Conservation (phyloP, 306 rosid genomes). For the Sesbania bispinosa region DNA sequence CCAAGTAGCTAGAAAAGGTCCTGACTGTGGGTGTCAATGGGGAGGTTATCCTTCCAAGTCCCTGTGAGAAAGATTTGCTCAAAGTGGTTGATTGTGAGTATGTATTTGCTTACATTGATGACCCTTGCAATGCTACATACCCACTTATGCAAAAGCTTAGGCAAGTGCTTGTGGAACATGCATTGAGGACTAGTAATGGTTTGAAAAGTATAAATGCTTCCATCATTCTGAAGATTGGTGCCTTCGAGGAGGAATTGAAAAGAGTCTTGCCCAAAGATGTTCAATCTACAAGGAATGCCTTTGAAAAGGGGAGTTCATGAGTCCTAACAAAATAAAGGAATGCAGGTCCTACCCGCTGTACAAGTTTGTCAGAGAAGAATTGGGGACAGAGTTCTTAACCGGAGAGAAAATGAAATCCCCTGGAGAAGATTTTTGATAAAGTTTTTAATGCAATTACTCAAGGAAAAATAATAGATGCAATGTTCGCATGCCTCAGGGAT, state of each 20-base stretch:
- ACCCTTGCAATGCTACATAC: constrained; percentile 32
- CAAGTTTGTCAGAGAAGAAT: too few relatives aligned
- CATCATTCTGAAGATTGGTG: constrained; percentile 31
- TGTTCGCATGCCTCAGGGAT: constrained; percentile 28
- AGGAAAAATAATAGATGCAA: constrained; percentile 25
- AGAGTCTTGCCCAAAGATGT: constrained; percentile 36
- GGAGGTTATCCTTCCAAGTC: constrained; percentile 34
- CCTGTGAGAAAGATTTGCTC: constrained; percentile 40
- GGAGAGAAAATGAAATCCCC: constrained; percentile 31
- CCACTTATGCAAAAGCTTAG: constrained; percentile 41
- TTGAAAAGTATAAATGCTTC: constrained; percentile 24
- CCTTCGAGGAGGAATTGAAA: constrained; percentile 42
- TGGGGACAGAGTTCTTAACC: constrained; percentile 12
- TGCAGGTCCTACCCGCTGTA: constrained; percentile 34
- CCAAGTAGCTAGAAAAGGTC: constrained; percentile 34
- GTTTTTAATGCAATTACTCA: constrained; percentile 28
- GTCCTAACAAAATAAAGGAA: constrained; percentile 32
- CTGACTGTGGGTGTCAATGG: constrained; percentile 29
- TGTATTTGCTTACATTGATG: constrained; percentile 40
- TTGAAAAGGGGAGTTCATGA: constrained; percentile 31
- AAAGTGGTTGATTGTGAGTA: constrained; percentile 36
- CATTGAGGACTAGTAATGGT: constrained; percentile 23
- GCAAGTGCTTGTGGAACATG: constrained; percentile 39
- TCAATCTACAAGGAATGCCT: constrained; percentile 28
- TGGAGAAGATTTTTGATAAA: constrained; percentile 34